These are phyloP conservation scores for Drechmeria coniospora DNA, from an alignment of 2,329 filamentous ascomycete species.

Conservation along the genomic window DNA sequence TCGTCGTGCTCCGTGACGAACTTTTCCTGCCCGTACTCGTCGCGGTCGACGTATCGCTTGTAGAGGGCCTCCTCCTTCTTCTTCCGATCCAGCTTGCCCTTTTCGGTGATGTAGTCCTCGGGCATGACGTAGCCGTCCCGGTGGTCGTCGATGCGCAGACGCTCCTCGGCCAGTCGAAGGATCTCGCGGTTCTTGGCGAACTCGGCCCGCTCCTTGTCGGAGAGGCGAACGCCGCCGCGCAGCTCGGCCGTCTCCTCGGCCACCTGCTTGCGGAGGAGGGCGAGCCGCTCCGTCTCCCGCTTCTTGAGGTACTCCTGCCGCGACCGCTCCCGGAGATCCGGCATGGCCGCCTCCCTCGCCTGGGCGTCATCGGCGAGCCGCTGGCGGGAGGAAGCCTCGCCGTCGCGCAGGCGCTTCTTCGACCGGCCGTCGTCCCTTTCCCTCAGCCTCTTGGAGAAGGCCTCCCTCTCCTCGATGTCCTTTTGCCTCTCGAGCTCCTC, in stretches of 20 bases:
- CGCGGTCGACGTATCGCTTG: conserved; percentile 74
- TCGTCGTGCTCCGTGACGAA: conserved; percentile 90
- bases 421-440: conserved; percentile 56
- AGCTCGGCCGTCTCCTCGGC: conserved; percentile 75
- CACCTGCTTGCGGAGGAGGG: conserved; percentile 78
- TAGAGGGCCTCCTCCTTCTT: conserved; percentile 84
- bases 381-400: conserved; percentile 41
- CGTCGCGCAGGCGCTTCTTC: conserved; percentile 49
- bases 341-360: conserved; percentile 55
- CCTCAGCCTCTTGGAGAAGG: conserved; percentile 61
- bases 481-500: conserved; percentile 43
- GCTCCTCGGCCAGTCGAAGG: conserved; percentile 66
- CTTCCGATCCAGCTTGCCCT: conserved; percentile 73
- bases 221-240: conserved; percentile 58
- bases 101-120: conserved; percentile 88
- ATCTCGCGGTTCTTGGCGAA: conserved; percentile 82
- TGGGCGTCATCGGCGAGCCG: conserved; percentile 36
- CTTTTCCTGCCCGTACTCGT: conserved; percentile 75
- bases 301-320: conserved; percentile 91
- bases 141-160: conserved; percentile 78
- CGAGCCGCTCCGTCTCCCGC: conserved; percentile 71
- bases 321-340: conserved; percentile 67
- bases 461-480: conserved; percentile 62
- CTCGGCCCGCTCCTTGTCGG: conserved; percentile 66
- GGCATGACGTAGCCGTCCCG: conserved; percentile 85